Percentiles rank a stretch among this genome's conserved stretches.
phyloP scores from a whole-genome alignment of 73 alveolate genomes.

The Durusdinium trenchii region DNA sequence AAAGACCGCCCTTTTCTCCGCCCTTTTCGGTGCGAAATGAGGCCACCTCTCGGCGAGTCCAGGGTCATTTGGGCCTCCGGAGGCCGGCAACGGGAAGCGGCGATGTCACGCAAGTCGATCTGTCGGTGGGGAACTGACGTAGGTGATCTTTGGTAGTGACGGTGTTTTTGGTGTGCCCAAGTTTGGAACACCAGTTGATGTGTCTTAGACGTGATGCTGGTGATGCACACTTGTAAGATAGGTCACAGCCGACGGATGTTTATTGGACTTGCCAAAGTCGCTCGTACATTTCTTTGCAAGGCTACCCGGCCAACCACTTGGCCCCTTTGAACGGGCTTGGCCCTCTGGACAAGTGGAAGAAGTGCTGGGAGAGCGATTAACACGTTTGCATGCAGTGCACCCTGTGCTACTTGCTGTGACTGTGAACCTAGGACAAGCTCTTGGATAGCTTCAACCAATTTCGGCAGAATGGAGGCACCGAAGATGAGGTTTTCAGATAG shows the following conservation, averaged over 20 bases:
- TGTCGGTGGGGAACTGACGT: too few species aligned
- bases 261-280: not conserved
- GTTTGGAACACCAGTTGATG: too few species aligned
- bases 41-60: constrained; percentile 73
- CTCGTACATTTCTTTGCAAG: too few species aligned
- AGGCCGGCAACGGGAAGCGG: not conserved
- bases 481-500: not conserved
- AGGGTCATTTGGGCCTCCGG: constrained; percentile 72
- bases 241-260: not conserved
- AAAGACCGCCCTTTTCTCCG: not conserved
- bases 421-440: constrained; percentile 56
- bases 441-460: constrained; percentile 89
- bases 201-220: too few species aligned
- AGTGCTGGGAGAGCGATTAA: too few species aligned
- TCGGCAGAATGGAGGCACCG: constrained; percentile 68
- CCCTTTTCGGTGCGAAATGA: not conserved
- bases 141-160: too few species aligned
- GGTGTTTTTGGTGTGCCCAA: too few species aligned
- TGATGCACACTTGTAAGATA: not conserved
- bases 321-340: constrained; percentile 82
- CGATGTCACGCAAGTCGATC: too few species aligned
- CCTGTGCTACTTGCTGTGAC: too few species aligned
- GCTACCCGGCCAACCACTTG: constrained; percentile 86
- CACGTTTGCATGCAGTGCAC: not conserved
- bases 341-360: not conserved